phyloP scores from a whole-genome alignment of 73 alveolate species.

The Uronychia binucleata region DNA sequence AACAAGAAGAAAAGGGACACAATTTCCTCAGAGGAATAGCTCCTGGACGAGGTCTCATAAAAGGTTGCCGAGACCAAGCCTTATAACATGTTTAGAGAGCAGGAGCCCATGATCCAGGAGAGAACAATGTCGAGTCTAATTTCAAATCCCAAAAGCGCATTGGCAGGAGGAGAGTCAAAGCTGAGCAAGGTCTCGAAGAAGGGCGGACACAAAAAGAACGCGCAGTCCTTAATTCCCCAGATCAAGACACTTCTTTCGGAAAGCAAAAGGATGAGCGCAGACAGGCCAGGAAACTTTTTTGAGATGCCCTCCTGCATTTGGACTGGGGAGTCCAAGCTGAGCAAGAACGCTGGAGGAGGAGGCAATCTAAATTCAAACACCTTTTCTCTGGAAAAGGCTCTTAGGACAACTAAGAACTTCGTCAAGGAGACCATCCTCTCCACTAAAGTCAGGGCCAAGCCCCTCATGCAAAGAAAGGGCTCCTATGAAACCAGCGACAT shows the following conservation, averaged over 20 bases:
- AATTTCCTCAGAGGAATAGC: neutral
- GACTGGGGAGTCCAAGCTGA: neutral
- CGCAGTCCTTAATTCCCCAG: neutral
- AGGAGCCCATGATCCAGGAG: neutral
- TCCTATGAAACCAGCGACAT: no score
- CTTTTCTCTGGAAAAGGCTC: neutral
- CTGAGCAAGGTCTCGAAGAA: neutral
- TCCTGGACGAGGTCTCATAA: neutral
- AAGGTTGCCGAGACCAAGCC: neutral
- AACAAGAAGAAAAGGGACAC: no score
- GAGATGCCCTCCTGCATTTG: neutral
- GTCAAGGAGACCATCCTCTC: neutral
- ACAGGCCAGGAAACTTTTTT: neutral
- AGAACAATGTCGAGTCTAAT: neutral
- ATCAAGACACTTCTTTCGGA: neutral
- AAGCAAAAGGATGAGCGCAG: neutral
- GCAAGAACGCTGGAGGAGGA: neutral
- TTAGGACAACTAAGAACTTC: neutral
- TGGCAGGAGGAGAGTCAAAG: neutral
- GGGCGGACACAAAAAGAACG: neutral
- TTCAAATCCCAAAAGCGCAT: neutral
- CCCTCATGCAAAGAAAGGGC: no score
- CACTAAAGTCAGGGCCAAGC: no score
- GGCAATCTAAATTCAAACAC: neutral
- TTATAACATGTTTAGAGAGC: neutral